Base-by-base conservation (phyloP, 495 filamentous ascomycete genomes). In the Elasticomyces elasticus region DNA sequence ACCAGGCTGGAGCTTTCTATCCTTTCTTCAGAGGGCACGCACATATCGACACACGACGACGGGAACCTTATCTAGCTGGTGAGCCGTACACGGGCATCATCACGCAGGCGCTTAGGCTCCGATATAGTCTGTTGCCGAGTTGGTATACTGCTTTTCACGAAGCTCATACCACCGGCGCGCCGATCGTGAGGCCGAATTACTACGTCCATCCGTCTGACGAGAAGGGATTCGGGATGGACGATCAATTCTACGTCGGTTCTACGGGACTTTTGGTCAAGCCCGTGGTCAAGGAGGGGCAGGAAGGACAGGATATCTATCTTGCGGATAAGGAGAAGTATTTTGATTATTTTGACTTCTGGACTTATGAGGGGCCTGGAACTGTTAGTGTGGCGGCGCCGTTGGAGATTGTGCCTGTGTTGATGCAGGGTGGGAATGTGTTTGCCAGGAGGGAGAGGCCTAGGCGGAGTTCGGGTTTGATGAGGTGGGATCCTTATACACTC, bases 1-100 rank as follows among this genome's bases (percentile, higher is more conserved):
- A 95, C 69, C 92, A 98, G 68, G 80, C 89, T 35, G 94, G 92
- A 50, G 87, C 87, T 37, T 98, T 94, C 80, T 97, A 97, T 67
- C 92, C 92, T 20, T 98, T 97, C 77, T 95, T 96, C 84, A 85
- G 92, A 37, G 92, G 79, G n/a, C 92, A 98, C 63, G 92, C 92
- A 17, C 92, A 98, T 66, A 96, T 96, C 57, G 92, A 97, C 63
- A 84, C 91, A 44, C 86, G 92, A 23, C 84, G 92, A 12, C 83
- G 92, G 33, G 92, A 98, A 74, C 92, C 94, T 4, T 97, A 96
- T 66, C 74, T 98, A 28, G 76, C 80, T 19, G 85, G 85, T 37
- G 83, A 91, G 57, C 91, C 90, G 0, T 87, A 95, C 68, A 84
- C 79, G 23, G 75, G 77, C 30, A 94, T 95, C 64, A 91, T 95